Conservation (phyloP, 75 land plant species). For the Pinus taeda region DNA sequence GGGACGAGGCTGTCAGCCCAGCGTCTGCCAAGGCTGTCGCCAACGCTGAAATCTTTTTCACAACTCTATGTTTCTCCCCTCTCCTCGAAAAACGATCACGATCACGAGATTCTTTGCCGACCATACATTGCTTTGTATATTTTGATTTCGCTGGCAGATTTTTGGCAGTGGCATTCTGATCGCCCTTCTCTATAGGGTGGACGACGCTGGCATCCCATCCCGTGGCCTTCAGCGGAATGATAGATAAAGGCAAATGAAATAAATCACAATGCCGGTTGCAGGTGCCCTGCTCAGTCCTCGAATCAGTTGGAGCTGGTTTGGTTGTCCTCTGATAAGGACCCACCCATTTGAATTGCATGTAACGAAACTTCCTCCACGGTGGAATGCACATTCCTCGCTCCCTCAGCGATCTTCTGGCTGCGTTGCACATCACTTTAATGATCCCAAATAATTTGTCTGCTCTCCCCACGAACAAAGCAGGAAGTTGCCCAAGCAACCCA, state of each 20-base stretch:
- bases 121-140: neutral
- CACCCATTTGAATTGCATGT: conserved; percentile 77
- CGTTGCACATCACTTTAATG: conserved; percentile 26
- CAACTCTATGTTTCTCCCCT: neutral
- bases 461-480: conserved; percentile 40
- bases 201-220: neutral
- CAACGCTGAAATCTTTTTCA: neutral
- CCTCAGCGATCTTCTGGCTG: conserved; percentile 34
- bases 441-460: conserved; percentile 47
- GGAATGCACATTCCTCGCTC: conserved; percentile 50
- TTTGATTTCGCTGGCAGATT: neutral
- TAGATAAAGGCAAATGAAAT: conserved; percentile 29
- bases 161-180: too few relatives aligned
- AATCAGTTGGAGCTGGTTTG: conserved; percentile 22
- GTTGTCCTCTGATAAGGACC: conserved; percentile 37
- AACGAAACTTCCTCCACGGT: conserved; percentile 76
- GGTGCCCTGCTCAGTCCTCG: conserved; percentile 61
- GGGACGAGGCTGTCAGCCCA: too few relatives aligned
- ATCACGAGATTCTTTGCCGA: neutral
- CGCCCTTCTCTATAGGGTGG: neutral
- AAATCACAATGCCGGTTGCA: neutral
- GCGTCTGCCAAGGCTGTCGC: neutral
- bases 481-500: conserved; percentile 36
- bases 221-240: neutral
- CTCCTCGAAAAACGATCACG: neutral